A percentile compares a stretch with the other conserved stretches of the same genome.
Evolutionary conservation across 108 stramenopile species (phyloP).

Genomic region (Nitzschia palea): DNA sequence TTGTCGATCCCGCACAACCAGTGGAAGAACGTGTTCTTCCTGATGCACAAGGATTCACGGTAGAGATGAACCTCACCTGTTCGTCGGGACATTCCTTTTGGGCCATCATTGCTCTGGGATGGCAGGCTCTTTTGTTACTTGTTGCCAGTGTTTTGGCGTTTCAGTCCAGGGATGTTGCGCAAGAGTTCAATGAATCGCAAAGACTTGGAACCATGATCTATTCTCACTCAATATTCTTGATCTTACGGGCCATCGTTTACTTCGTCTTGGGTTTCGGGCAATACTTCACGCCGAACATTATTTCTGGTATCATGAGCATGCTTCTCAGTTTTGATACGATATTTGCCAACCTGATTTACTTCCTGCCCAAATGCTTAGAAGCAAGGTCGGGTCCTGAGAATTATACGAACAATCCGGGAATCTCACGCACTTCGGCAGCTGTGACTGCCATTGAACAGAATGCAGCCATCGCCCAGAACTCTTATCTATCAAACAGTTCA

Average conservation of each 20-base stretch:
- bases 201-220: constrained; percentile 35
- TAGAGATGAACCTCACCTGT: constrained; percentile 2
- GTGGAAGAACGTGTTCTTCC: neutral
- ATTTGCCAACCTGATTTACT: constrained; percentile 20
- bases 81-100: constrained; percentile 1
- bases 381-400: neutral
- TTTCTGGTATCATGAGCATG: neutral
- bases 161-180: constrained; percentile 17
- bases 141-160: constrained; percentile 25
- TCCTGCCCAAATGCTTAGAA: constrained; percentile 21
- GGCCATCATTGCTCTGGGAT: neutral
- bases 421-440: neutral
- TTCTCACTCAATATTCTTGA: constrained; percentile 31
- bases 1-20: constrained; percentile 3
- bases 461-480: neutral
- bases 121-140: constrained; percentile 20
- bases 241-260: constrained; percentile 2
- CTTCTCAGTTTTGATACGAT: constrained; percentile 21
- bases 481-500: neutral
- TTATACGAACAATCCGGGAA: neutral
- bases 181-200: constrained; percentile 35
- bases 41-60: neutral
- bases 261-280: neutral
- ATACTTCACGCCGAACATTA: neutral
- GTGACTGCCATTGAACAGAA: neutral